A percentile compares a stretch with the other conserved stretches of the same genome.
These are phyloP conservation scores for Prunus salicina DNA, from an alignment of 306 rosid genomes.

Conservation along the genomic window DNA sequence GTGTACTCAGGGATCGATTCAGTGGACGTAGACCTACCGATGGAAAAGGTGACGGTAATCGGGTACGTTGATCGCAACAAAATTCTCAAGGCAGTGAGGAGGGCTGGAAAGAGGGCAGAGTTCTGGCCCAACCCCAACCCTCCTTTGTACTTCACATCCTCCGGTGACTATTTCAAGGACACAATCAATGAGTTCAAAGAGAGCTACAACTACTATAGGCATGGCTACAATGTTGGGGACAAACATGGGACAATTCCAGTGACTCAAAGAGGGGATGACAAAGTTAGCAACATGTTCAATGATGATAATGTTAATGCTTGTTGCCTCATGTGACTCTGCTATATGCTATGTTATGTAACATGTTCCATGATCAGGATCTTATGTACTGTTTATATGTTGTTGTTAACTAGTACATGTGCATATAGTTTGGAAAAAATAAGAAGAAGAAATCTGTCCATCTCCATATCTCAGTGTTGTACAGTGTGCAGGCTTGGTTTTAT, in stretches of 20 bases:
- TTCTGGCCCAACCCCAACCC: constrained; percentile 86
- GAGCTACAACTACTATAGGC: constrained; percentile 83
- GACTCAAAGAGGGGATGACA: constrained; percentile 80
- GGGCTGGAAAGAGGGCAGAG: constrained; percentile 87
- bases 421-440: neutral
- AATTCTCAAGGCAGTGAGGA: constrained; percentile 76
- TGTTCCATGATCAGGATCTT: neutral
- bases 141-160: constrained; percentile 75
- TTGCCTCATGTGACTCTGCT: constrained; percentile 53
- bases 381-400: neutral
- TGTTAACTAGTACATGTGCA: neutral
- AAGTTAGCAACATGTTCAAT: constrained; percentile 91
- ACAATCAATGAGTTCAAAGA: constrained; percentile 69
- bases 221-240: constrained; percentile 81
- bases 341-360: neutral
- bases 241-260: constrained; percentile 67
- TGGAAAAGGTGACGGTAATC: constrained; percentile 64
- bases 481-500: constrained; percentile 3
- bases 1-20: constrained; percentile 69
- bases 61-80: constrained; percentile 87
- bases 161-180: constrained; percentile 63
- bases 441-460: neutral
- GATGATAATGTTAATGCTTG: constrained; percentile 94
- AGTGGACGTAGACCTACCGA: constrained; percentile 60
- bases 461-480: neutral